Conservation (phyloP, 345 rosid genomes). For the Chamaenerion angustifolium region DNA sequence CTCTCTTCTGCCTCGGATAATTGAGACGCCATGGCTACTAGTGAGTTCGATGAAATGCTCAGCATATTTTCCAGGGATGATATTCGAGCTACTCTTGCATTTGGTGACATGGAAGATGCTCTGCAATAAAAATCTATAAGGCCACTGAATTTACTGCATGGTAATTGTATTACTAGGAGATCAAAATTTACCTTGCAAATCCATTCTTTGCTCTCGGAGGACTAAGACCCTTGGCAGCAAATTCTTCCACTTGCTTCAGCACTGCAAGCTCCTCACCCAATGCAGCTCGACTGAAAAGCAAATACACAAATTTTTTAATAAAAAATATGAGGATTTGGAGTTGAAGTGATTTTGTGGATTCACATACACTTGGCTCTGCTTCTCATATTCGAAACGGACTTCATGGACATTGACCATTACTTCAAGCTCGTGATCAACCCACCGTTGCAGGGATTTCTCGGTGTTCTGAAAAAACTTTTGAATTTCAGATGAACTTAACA, state of each 20-base stretch:
- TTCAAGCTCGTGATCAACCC: conserved; percentile 95
- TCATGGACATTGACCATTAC: conserved; percentile 99
- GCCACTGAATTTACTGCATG: not conserved
- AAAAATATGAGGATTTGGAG: not conserved
- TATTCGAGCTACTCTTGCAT: conserved; percentile 79
- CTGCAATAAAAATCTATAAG: conserved; percentile 25
- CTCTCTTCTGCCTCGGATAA: conserved; percentile 98
- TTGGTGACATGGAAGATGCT: conserved; percentile 90
- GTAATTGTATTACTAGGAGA: not conserved
- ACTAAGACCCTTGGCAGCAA: conserved; percentile 76
- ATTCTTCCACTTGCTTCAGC: conserved; percentile 81
- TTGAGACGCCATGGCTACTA: conserved; percentile 97
- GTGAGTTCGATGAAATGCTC: conserved; percentile 79
- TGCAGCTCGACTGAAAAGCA: conserved; percentile 63
- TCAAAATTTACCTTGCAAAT: conserved; percentile 52
- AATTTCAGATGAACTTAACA: conserved; percentile 7
- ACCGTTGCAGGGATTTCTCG: conserved; percentile 83
- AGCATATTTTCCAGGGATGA: conserved; percentile 92
- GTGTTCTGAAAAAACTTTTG: conserved; percentile 35
- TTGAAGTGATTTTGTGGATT: not conserved
- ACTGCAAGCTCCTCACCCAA: conserved; percentile 83
- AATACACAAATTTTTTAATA: not conserved
- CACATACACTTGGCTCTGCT: conserved; percentile 94
- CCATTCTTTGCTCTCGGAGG: conserved; percentile 93
- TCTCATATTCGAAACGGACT: conserved; percentile 94